Conservation (phyloP, 805 yeast species). For the Barnettozyma salicaria region DNA sequence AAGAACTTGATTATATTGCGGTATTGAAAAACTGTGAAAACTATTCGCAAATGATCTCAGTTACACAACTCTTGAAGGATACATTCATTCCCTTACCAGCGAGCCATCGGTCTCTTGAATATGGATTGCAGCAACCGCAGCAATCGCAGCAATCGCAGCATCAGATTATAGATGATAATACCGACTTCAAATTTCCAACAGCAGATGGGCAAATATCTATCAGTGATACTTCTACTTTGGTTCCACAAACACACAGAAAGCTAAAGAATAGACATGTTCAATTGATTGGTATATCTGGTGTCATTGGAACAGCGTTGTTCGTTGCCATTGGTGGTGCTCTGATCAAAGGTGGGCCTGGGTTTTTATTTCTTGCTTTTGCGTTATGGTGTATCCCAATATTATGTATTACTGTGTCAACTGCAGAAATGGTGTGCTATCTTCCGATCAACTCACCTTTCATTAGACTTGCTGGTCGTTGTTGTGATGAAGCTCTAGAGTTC, state of each 20-base stretch:
- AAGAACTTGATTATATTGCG: too few species aligned
- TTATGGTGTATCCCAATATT: conserved; percentile 68
- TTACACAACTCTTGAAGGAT: conserved; percentile 14
- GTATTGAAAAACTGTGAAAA: background rate
- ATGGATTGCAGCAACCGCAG: background rate
- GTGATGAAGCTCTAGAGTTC: conserved; percentile 69
- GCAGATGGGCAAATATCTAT: conserved; percentile 11
- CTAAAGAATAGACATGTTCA: conserved; percentile 69
- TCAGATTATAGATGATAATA: background rate
- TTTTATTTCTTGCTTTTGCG: conserved; percentile 56
- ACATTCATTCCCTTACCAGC: conserved; percentile 19
- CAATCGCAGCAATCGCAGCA: conserved; percentile 1
- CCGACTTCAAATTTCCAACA: conserved; percentile 2
- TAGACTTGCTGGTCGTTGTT: conserved; percentile 66
- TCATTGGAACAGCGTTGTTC: conserved; percentile 76
- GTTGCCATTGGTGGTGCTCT: conserved; percentile 66
- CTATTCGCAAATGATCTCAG: background rate
- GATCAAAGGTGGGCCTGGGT: conserved; percentile 63
- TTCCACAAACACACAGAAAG: conserved; percentile 38
- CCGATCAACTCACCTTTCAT: conserved; percentile 78
- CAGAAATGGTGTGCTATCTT: conserved; percentile 72
- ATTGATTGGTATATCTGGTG: conserved; percentile 74
- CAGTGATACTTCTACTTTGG: conserved; percentile 20
- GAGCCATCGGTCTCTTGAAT: conserved; percentile 11
- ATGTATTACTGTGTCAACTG: conserved; percentile 61